Conservation (phyloP, 345 rosid species). For the Gossypium raimondii region DNA sequence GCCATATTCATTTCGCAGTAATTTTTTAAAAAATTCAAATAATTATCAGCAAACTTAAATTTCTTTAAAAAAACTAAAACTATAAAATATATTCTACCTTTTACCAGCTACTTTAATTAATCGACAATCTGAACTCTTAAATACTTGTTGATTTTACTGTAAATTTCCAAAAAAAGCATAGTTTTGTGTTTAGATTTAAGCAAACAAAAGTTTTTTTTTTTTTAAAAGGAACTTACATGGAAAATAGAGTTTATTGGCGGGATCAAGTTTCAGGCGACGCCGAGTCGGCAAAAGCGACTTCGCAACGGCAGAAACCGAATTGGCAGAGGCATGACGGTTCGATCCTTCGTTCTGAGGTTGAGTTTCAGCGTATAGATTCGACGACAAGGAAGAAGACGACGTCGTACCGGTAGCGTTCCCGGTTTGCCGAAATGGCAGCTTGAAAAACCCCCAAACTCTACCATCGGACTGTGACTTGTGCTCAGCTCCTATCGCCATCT, state of each 20-base stretch:
- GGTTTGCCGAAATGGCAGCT: conserved; percentile 65
- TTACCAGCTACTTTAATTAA: neutral
- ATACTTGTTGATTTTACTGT: neutral
- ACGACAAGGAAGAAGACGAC: conserved; percentile 39
- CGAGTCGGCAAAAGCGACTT: conserved; percentile 69
- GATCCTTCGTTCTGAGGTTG: conserved; percentile 57
- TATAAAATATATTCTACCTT: neutral
- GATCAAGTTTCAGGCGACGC: conserved; percentile 90
- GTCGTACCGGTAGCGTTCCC: conserved; percentile 26
- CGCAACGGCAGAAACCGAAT: conserved; percentile 67
- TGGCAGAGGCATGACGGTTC: conserved; percentile 32
- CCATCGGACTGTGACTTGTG: conserved; percentile 50
- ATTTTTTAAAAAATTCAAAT: too few species aligned
- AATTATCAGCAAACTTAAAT: too few species aligned
- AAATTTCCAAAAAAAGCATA: neutral
- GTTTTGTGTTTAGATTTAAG: neutral
- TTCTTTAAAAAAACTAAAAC: too few species aligned
- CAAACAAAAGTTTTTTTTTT: neutral
- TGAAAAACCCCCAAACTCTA: conserved; percentile 79
- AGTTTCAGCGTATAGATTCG: conserved; percentile 31
- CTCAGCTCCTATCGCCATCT: conserved; percentile 69
- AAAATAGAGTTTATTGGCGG: conserved; percentile 75
- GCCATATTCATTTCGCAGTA: neutral
- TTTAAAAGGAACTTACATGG: conserved; percentile 50
- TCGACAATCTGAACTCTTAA: neutral